Evolutionary conservation across 1,139 yeast species (phyloP), one percentile per base, ranked within the genome.

Genomic region (Yamadazyma membranifaciens): DNA sequence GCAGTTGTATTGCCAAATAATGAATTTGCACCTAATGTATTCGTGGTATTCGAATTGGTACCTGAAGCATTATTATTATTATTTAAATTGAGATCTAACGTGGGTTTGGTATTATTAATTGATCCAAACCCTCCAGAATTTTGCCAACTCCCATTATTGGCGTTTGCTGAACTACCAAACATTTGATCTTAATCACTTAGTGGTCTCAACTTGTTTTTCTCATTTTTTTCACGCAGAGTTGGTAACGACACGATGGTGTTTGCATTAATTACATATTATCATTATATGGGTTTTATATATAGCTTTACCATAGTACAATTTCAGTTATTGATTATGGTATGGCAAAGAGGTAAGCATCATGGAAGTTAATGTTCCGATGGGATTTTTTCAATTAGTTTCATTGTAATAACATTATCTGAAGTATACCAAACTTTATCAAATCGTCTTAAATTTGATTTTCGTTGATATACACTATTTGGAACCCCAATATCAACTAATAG

Each of bases 401-500:
- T 46, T 42, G 53, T 60, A 26, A 64, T 54, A 30, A 58, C 57
- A 16, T 61, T 55, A 40, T 70, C 75, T 4, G 73, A 62, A 39
- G 63, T 60, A 51, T 53, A 61, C 78, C 78, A 72, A 43, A 67
- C 62, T 46, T 63, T 68, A 44, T 71, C 77, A 47, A 72, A 71
- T 52, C 67, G 69, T 31, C 77, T 55, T 48, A 72, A 60, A 45
- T 67, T 69, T 2, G 69, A 62, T 50, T 69, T 70, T 45, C 56
- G 51, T 30, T 55, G 57, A 50, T 68, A 73, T 3, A 72, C 75
- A 42, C 61, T 62, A 49, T 70, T 71, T 2, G 95, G 94, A 20
- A 83, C 70, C 6, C 95, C 95, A 43, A 81, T 69, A 52, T 87
- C 95, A n/a, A 86, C 73, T 45, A 86, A 66, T 12, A 50, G 34